Evolutionary conservation across 176 grass and related monocot genomes (phyloP).

Genomic region (Otatea glauca): DNA sequence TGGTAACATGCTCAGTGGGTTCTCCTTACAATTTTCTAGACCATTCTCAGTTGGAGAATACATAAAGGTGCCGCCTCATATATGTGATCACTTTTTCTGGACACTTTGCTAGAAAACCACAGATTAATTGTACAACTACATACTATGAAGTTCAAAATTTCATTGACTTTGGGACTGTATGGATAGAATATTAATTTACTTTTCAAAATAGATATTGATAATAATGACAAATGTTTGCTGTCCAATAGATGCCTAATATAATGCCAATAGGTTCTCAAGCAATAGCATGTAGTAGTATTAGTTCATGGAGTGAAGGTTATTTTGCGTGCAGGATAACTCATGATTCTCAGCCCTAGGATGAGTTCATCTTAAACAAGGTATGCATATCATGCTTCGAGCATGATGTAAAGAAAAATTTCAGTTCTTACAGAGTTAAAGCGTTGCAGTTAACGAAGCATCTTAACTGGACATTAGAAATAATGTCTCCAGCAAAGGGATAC

Average conservation of each 20-base stretch:
- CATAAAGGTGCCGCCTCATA: constrained; percentile 71
- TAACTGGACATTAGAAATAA: constrained; percentile 15
- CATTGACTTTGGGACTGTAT: neutral
- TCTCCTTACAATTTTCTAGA: constrained; percentile 89
- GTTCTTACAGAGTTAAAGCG: neutral
- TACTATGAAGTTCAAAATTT: neutral
- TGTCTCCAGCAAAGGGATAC: neutral
- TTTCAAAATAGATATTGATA: constrained; percentile 39
- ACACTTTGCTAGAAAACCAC: constrained; percentile 5
- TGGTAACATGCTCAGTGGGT: constrained; percentile 90
- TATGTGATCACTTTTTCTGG: neutral
- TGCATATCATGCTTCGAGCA: constrained; percentile 24
- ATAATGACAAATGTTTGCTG: neutral
- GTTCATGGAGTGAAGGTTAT: neutral
- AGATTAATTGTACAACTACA: neutral
- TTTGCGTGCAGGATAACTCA: neutral
- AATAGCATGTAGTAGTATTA: neutral
- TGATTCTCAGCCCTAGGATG: neutral
- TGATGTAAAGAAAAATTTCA: neutral
- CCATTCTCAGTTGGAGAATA: constrained; percentile 85
- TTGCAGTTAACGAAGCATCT: neutral
- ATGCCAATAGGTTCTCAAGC: constrained; percentile 12
- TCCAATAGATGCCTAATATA: neutral
- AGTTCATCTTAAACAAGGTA: neutral
- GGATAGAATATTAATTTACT: neutral